Evolutionary conservation across 495 filamentous ascomycete genomes (phyloP).

Genomic region (Bombardia bombarda): DNA sequence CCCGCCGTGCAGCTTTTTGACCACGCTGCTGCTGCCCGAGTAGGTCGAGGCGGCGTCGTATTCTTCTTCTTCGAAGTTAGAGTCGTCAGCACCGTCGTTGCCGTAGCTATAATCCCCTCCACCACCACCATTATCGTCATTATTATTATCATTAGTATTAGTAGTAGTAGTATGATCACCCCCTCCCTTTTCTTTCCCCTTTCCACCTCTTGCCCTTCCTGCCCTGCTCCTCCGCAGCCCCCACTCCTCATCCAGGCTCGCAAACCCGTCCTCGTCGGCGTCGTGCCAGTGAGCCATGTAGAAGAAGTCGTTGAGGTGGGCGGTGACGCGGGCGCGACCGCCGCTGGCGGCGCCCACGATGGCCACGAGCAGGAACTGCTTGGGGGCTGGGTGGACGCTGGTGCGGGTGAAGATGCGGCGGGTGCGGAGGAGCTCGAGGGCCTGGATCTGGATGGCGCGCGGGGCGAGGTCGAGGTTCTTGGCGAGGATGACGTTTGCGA

Average conservation of each 20-base stretch:
- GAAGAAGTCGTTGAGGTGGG: constrained; percentile 70
- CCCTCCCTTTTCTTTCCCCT: no score
- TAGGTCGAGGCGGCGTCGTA: constrained; percentile 20
- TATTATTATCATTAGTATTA: constrained; percentile 3
- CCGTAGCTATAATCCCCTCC: constrained; percentile 1
- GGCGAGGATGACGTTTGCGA: constrained; percentile 76
- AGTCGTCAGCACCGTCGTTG: constrained; percentile 14
- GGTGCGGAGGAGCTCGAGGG: constrained; percentile 73
- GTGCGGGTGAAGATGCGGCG: constrained; percentile 67
- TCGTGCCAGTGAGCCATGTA: constrained; percentile 85
- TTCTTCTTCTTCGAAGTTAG: no score
- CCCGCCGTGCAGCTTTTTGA: constrained; percentile 13
- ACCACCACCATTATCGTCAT: neutral
- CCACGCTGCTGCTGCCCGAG: constrained; percentile 25
- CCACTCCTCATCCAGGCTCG: constrained; percentile 3
- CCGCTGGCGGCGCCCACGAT: constrained; percentile 46
- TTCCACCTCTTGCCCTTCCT: no score
- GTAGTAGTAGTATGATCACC: no score
- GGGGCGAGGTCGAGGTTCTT: constrained; percentile 66
- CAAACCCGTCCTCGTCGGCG: constrained; percentile 60
- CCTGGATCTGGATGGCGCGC: constrained; percentile 74
- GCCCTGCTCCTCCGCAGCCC: no score
- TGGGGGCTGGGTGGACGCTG: constrained; percentile 62
- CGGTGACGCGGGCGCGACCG: constrained; percentile 36
- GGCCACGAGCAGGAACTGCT: constrained; percentile 73